Evolutionary conservation across 2,329 filamentous ascomycete genomes (phyloP), one percentile per base, ranked within the genome.

Genomic region (Talaromyces marneffei): DNA sequence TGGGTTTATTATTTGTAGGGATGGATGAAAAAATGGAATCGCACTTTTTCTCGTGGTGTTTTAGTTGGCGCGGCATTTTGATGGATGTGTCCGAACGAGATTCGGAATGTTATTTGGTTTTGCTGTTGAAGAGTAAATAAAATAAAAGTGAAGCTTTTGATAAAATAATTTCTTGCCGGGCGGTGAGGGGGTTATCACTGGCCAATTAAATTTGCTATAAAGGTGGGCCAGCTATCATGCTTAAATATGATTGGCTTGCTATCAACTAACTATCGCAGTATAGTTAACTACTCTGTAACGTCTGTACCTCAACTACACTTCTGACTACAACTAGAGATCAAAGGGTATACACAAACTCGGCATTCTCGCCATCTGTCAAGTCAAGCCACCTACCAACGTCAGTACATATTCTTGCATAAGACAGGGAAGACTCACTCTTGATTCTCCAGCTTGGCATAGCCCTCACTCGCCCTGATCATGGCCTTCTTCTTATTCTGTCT

Each of bases 21-120:
- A n/a, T n/a, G n/a, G n/a, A n/a, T n/a, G n/a, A n/a, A 2, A 40
- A 7, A 9, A 53, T 39, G n/a, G 31, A 33, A 53, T 69, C 70
- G 57, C 66, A 80, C 83, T 94, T 95, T 75, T 94, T 87, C 86
- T 99, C 94, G 79, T 97, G 93, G 78, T 96, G 86, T 79, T 97
- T 97, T 73, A 99, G 86, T 81, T 96, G 92, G 70, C 94, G 89
- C 68, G 96, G 91, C 94, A 97, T 97, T 29, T 50, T 62, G 46
- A n/a, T 2, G n/a, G n/a, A 20, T 20, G 16, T 40, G 2, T 33
- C 29, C 31, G 29, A 52, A 33, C 18, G 48, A 52, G 7, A n/a
- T 33, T 14, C 10, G n/a, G 29, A 5, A 5, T 29, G 12, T 23
- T 50, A 31, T 20, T 20, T 18, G 9, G 6, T 12, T 12, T n/a